Evolutionary conservation across 179 eudicot genomes (phyloP), one percentile per base, ranked within the genome.

Genomic region (Heliamphora pulchella): DNA sequence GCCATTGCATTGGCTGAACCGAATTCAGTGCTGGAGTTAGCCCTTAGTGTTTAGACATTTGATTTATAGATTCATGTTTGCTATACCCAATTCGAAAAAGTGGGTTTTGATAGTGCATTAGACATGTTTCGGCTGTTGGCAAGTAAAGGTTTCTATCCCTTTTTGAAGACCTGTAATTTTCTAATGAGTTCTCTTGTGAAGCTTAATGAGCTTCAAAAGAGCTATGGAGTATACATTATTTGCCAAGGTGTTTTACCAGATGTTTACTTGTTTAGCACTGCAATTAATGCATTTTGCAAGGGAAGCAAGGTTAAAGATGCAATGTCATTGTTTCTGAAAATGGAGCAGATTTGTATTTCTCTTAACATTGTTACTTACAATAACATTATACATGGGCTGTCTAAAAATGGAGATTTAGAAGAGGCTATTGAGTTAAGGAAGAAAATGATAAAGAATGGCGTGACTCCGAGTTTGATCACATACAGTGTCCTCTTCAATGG

Each of bases 351-450:
- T 65, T 89, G 91, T 11, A 54, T 93, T 83, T 44, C 78, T 53
- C 94, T 97, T 1, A 95, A 85, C 86, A 95, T 85, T 77, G 91
- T 91, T 81, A 88, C 89, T 14, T 95, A 90, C 74, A 95, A 91
- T 73, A 91, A 65, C 78, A 80, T 95, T 46, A 84, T 95, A 46
- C 74, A 91, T 85, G 98, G 95, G 73, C 91, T 93, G 41, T 93
- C 97, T 51, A 91, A 75, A 83, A 85, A 54, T 76, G 89, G 94
- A 10, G 84, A 86, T 77, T 64, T 89, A 65, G 89, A 86, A 44
- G 90, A 85, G 79, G 97, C 97, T n/a, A 89, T 91, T 43, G 80
- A 67, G 65, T 82, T 89, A 7, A 91, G 87, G 84, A 89, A 91
- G 84, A 89, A 86, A 83, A 95, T 95, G 98, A 70, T 82, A 5